Evolutionary conservation across 2,329 filamentous ascomycete species (phyloP).

Genomic region (Fusarium mangiferae): DNA sequence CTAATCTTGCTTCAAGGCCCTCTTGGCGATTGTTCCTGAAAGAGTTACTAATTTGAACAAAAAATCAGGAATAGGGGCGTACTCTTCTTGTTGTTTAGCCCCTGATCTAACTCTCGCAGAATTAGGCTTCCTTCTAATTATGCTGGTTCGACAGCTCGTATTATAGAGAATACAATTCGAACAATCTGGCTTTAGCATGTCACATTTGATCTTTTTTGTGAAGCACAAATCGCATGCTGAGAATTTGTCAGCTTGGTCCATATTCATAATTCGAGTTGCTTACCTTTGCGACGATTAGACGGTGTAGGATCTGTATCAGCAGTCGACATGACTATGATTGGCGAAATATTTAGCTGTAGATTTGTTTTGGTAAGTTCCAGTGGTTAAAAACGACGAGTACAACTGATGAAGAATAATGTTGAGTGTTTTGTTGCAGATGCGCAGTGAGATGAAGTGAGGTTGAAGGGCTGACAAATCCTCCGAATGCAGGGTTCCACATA

Average conservation of each 20-base stretch:
- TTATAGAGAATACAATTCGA: conserved; percentile 57
- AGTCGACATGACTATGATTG: conserved; percentile 1
- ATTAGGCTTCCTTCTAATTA: conserved; percentile 42
- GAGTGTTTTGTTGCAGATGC: not conserved
- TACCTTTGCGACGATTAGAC: conserved; percentile 41
- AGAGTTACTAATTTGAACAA: not conserved
- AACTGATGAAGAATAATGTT: not conserved
- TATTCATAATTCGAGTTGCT: not conserved
- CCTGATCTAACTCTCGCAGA: conserved; percentile 27
- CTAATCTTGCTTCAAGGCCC: conserved; percentile 42
- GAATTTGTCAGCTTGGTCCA: not conserved
- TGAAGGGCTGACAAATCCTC: conserved; percentile 35
- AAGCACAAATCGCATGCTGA: conserved; percentile 57
- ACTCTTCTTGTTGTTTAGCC: conserved; percentile 26
- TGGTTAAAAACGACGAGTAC: accelerated
- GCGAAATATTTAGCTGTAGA: accelerated
- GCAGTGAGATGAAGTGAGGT: not conserved
- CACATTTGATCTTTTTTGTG: conserved; percentile 59
- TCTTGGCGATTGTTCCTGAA: not conserved
- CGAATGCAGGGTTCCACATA: not conserved
- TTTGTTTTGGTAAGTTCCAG: accelerated
- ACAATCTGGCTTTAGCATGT: conserved; percentile 56
- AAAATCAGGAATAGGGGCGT: not conserved
- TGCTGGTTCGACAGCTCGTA: conserved; percentile 49
- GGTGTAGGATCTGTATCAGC: conserved; percentile 18